Percentiles rank a stretch among this genome's conserved stretches.
These are phyloP conservation scores for Colletotrichum trifolii DNA, from an alignment of 2,329 filamentous ascomycete genomes.

Conservation along the genomic window DNA sequence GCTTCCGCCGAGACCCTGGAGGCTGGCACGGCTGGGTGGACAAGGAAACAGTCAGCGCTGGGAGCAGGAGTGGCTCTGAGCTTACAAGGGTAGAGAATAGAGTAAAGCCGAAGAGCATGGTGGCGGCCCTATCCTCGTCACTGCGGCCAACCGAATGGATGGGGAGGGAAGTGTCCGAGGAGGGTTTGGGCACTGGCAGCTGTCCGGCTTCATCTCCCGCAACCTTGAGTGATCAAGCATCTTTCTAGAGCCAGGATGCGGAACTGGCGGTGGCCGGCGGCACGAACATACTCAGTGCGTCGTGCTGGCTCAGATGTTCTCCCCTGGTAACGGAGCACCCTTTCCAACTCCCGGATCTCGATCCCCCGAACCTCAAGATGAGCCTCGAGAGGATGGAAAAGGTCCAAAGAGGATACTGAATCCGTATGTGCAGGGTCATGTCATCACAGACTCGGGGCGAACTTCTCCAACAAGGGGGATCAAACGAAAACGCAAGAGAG, in stretches of 20 bases:
- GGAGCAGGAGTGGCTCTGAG: constrained; percentile 2
- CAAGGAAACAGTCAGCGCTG: background rate
- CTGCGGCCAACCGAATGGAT: background rate
- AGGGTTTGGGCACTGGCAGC: background rate
- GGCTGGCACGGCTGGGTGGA: background rate
- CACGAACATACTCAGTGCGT: constrained; percentile 2
- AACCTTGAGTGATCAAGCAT: background rate
- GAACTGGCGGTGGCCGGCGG: constrained; percentile 11
- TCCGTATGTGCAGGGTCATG: background rate
- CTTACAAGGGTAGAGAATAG: constrained; percentile 16
- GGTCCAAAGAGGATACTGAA: background rate
- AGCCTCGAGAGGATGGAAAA: background rate
- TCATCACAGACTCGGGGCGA: background rate
- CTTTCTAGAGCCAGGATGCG: constrained; percentile 14
- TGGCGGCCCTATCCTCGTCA: background rate
- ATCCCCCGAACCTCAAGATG: constrained; percentile 3
- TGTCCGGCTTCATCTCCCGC: constrained; percentile 7
- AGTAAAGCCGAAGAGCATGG: background rate
- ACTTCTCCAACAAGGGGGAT: constrained; percentile 4
- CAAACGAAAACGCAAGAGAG: constrained; percentile 6
- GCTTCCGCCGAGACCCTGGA: background rate
- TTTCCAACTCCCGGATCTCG: constrained; percentile 1
- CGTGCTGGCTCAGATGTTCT: constrained; percentile 10
- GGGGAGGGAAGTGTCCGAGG: background rate
- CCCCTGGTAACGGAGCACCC: constrained; percentile 13